Evolutionary conservation across 1,139 yeast genomes (phyloP), one percentile per base, ranked within the genome.

Genomic region (Kazachstania sp.): DNA sequence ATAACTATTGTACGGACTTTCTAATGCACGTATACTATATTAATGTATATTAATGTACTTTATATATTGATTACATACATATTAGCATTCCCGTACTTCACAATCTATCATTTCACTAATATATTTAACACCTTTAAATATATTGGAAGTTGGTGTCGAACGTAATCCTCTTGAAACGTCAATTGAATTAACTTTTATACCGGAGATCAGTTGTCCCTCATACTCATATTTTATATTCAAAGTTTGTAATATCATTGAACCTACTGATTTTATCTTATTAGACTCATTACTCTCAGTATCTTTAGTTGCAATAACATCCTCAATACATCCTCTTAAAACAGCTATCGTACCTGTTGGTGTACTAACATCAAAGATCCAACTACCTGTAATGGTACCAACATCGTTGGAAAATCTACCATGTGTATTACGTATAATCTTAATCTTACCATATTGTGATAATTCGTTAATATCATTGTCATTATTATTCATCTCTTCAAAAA

Each of bases 91-190:
- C 19, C 44, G 39, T 18, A 44, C 4, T 31, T 41, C 39, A 20
- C 37, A 36, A 34, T 40, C 44, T 23, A 16, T 18, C 19, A 37
- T 37, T 16, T 34, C 32, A 28, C 96, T 81, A 12, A 77, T 69
- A 61, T 90, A 90, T 60, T 90, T 85, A 28, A 90, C 97, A 1
- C 98, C 97, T 63, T 90, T 92, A 71, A 81, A 92, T 0, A 95
- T 95, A 58, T 79, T 81, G 2, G 75, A 15, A 78, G 43, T 38
- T 6, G 36, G 11, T 4, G 16, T 36, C 11, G 30, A 36, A 15
- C 18, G 41, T 36, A 20, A 19, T 9, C n/a, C 20, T 39, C 12
- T 34, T 37, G 77, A 55, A 78, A 90, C 76, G 57, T 81, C 77
- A 48, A 90, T 68, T 26, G 81, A 73, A 20, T 78, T 82, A 1